These are phyloP conservation scores for Linnemannia schmuckeri DNA, from an alignment of 192 early-diverging fungal species.

Conservation along the genomic window DNA sequence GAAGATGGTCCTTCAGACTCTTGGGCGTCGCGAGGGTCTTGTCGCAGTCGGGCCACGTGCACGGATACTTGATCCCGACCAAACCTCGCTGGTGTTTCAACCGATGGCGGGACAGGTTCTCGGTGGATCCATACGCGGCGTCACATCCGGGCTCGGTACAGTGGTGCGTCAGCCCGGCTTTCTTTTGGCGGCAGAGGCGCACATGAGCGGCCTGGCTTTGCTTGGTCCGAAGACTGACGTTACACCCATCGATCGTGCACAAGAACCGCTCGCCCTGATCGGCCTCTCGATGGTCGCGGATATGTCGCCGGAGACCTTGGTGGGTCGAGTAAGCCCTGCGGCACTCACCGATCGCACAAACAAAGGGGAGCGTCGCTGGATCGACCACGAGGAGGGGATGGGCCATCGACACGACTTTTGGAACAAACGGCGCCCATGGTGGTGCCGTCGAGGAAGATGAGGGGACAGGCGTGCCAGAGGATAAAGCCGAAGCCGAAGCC, in stretches of 20 bases:
- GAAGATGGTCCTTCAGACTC: constrained; percentile 46
- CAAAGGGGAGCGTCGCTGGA: constrained; percentile 4
- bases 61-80: constrained; percentile 53
- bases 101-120: constrained; percentile 45
- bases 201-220: constrained; percentile 43
- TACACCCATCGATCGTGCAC: constrained; percentile 40
- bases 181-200: constrained; percentile 44
- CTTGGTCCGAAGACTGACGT: constrained; percentile 33
- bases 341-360: constrained; percentile 37
- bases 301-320: constrained; percentile 35
- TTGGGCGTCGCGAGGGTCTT: constrained; percentile 54
- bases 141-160: constrained; percentile 49
- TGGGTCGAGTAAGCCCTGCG: constrained; percentile 32
- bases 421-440: background rate
- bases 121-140: constrained; percentile 38
- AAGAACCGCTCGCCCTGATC: constrained; percentile 26
- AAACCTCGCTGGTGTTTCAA: constrained; percentile 44
- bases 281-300: constrained; percentile 39
- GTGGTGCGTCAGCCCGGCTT: constrained; percentile 19
- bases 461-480: background rate
- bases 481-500: background rate
- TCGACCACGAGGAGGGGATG: constrained; percentile 3
- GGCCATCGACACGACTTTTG: background rate
- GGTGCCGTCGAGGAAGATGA: background rate
- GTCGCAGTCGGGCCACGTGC: constrained; percentile 40